Evolutionary conservation across 1,284 basidiomycete genomes (phyloP), one percentile per base, ranked within the genome.

Genomic region (Melampsora americana): DNA sequence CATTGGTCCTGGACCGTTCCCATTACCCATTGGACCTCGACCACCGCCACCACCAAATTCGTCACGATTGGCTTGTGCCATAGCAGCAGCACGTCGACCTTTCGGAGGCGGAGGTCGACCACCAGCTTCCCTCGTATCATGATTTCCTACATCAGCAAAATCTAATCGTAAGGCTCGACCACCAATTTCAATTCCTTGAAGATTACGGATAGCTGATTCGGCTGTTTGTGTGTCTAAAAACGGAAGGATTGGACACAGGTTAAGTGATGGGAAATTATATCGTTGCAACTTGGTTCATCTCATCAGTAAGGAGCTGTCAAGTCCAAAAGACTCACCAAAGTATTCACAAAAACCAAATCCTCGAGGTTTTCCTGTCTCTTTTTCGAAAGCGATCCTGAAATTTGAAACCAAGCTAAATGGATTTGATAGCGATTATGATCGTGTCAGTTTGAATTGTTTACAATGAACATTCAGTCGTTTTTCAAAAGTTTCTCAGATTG

Each of bases 151-250:
- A 59, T 85, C 84, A 20, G 85, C 85, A 69, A 92, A 86, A 82
- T 93, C 92, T 79, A 95, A 90, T 69, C 92, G 88, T 48, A 94
- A 86, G 6, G 89, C 89, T n/a, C 92, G 88, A 2, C 92, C 92
- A 75, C 90, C 90, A 44, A 93, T 90, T 62, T 88, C 88, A 71
- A 84, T 83, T 72, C 90, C 91, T 82, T 93, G 91, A 66, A 94
- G 86, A 82, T 94, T 94, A 79, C 92, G 88, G 50, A 94, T 90
- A 50, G 92, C 92, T 46, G 90, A 92, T 18, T 86, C 84, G 1
- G 90, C 90, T 9, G 95, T 98, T 83, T 96, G 93, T 82, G 95
- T 90, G 83, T 99, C 95, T 94, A 83, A 30, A 28, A 5, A 5
- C 20, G 23, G 5, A 53, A 53, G 50, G 50, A 16, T n/a, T n/a